Percentiles rank a stretch among this genome's conserved stretches.
Conservation (phyloP, 495 filamentous ascomycete species). For the Neurospora intermedia region DNA sequence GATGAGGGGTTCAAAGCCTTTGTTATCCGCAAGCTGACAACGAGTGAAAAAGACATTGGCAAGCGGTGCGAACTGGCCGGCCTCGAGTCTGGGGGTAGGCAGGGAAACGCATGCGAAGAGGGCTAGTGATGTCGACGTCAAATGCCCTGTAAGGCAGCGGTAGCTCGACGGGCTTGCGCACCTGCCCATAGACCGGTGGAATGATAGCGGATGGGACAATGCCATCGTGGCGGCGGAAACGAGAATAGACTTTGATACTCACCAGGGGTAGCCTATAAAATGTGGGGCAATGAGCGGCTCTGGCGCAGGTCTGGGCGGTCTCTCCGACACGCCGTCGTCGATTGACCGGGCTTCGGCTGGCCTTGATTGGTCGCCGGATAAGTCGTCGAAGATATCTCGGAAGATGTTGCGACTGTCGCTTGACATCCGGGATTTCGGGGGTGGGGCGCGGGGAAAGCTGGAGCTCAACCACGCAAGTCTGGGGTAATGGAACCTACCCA, state of each 20-base stretch:
- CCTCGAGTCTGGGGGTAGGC: neutral
- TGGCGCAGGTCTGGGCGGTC: neutral
- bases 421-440: neutral
- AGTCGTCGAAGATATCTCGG: neutral
- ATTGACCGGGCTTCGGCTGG: neutral
- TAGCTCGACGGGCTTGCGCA: neutral
- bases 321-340: neutral
- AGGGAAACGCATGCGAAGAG: neutral
- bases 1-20: neutral
- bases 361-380: neutral
- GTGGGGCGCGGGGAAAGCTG: neutral
- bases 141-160: neutral
- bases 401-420: neutral
- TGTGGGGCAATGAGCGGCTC: neutral
- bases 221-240: neutral
- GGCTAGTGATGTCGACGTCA: neutral
- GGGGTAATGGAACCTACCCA: neutral
- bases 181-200: neutral
- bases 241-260: neutral
- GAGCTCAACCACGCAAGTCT: neutral
- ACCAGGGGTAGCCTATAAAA: neutral
- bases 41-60: neutral
- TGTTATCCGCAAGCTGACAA: neutral
- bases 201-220: neutral
- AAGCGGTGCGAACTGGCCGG: neutral